Evolutionary conservation across 1,139 yeast genomes (phyloP), one percentile per base, ranked within the genome.

Genomic region (Keqinozyma sinolaborantium): DNA sequence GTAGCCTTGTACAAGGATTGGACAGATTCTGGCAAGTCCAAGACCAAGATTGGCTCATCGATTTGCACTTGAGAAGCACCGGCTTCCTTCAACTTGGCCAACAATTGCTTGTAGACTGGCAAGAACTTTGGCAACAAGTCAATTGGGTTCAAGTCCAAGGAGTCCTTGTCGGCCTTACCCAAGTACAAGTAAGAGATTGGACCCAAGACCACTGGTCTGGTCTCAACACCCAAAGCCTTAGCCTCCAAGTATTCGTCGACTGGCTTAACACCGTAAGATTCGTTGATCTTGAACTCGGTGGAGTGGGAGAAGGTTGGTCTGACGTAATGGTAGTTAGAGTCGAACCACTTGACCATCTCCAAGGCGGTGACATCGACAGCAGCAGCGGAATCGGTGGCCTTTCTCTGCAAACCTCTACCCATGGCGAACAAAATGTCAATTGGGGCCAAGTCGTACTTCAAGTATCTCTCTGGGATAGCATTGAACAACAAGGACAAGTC

Each of bases 331-430:
- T 92, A 92, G 86, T 92, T 92, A 45, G 97, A 85, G 70, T 92
- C 98, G 53, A 92, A 92, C 98, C 98, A 92, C 77, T 92, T 92
- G 54, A 92, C 98, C 98, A 92, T 92, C 79, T 92, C 98, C 67
- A 87, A 79, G 53, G 98, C 98, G 47, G 97, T 92, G 42, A 92
- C 98, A 68, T 94, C 98, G 51, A 92, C 96, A 49, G 95, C 95
- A 50, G 83, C 77, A 42, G 80, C 64, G 50, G 90, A 62, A 51
- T 84, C 96, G 48, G 94, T 84, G 50, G 95, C 95, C 70, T 84
- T 82, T 73, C 94, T 86, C 77, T 94, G 98, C 64, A 92, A 79
- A 81, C 98, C 98, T 80, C 98, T 88, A 70, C 97, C 98, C 98
- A 92, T 94, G 58, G 98, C 98, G 64, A 92, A 92, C 58, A 86